These are phyloP conservation scores for Cydonia oblonga DNA, from an alignment of 331 rosid genomes.

Conservation along the genomic window DNA sequence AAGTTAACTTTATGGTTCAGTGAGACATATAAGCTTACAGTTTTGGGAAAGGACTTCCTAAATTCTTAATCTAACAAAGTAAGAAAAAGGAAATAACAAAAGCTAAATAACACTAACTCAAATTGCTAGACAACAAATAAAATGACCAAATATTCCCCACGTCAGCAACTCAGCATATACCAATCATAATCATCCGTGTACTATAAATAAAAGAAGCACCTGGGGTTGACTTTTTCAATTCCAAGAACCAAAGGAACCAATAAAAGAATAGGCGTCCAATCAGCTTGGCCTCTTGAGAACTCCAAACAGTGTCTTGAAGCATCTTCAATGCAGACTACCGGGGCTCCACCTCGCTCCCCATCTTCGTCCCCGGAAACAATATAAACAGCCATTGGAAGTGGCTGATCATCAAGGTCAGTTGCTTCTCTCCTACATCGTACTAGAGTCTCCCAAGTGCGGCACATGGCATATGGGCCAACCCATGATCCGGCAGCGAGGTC, in stretches of 20 bases:
- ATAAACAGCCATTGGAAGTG: conserved; percentile 84
- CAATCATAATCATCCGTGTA: neutral
- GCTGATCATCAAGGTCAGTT: conserved; percentile 36
- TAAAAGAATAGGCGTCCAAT: conserved; percentile 85
- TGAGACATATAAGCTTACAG: neutral
- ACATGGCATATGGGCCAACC: conserved; percentile 99
- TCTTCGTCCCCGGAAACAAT: conserved; percentile 97
- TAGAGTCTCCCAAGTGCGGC: conserved; percentile 90
- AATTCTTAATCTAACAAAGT: neutral
- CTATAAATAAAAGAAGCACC: conserved; percentile 35
- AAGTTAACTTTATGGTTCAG: neutral
- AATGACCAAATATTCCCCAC: neutral
- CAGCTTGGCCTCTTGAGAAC: conserved; percentile 47
- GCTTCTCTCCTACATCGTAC: conserved; percentile 40
- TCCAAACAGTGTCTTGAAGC: conserved; percentile 66
- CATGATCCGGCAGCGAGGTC: conserved; percentile 89
- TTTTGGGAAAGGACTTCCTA: neutral
- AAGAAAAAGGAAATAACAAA: too few species aligned
- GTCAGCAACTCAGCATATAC: neutral
- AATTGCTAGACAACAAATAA: neutral
- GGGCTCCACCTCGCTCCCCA: conserved; percentile 98
- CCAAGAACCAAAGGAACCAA: conserved; percentile 98
- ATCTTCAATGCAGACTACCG: conserved; percentile 80
- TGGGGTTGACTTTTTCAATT: conserved; percentile 84
- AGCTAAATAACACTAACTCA: neutral